Conservation (phyloP, 2,329 filamentous ascomycete species). For the Fusarium subtropicale region DNA sequence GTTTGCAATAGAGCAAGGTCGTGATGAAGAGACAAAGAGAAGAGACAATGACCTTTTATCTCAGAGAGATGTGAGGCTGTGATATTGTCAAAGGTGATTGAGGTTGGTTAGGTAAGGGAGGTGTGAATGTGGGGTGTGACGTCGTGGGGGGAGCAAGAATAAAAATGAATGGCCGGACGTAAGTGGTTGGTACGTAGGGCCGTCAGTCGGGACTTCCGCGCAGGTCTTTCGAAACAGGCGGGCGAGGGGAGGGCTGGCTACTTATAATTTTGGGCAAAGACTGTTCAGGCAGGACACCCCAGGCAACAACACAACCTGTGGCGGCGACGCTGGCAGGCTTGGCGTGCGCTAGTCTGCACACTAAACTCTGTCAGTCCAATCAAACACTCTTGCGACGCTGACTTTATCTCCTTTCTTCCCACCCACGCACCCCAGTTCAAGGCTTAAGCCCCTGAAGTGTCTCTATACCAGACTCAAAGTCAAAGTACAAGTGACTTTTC, state of each 20-base stretch:
- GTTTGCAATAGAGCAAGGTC: slow-evolving; percentile 26
- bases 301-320: slow-evolving; percentile 60
- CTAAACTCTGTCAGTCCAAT: slow-evolving; percentile 56
- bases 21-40: slow-evolving; percentile 33
- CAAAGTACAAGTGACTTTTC: slow-evolving; percentile 36
- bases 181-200: slow-evolving; percentile 63
- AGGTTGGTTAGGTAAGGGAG: slow-evolving; percentile 2
- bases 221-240: slow-evolving; percentile 61
- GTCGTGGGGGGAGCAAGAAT: slow-evolving; percentile 48
- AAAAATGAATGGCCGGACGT: slow-evolving; percentile 59
- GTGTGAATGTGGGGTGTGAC: slow-evolving; percentile 51
- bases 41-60: slow-evolving; percentile 10
- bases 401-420: slow-evolving; percentile 56
- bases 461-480: slow-evolving; percentile 48
- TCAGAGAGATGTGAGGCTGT: slow-evolving; percentile 36
- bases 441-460: slow-evolving; percentile 56
- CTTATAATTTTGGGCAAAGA: slow-evolving; percentile 66
- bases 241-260: slow-evolving; percentile 65
- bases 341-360: slow-evolving; percentile 52
- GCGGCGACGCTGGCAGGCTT: slow-evolving; percentile 56
- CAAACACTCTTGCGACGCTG: slow-evolving; percentile 45
- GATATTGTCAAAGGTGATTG: slow-evolving; percentile 34
- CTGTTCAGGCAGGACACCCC: slow-evolving; percentile 54
- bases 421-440: slow-evolving; percentile 50
- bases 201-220: slow-evolving; percentile 68